A percentile compares a stretch with the other conserved stretches of the same genome.
Conservation (phyloP, 2,329 filamentous ascomycete genomes). For the Colletotrichum gloeosporioides region DNA sequence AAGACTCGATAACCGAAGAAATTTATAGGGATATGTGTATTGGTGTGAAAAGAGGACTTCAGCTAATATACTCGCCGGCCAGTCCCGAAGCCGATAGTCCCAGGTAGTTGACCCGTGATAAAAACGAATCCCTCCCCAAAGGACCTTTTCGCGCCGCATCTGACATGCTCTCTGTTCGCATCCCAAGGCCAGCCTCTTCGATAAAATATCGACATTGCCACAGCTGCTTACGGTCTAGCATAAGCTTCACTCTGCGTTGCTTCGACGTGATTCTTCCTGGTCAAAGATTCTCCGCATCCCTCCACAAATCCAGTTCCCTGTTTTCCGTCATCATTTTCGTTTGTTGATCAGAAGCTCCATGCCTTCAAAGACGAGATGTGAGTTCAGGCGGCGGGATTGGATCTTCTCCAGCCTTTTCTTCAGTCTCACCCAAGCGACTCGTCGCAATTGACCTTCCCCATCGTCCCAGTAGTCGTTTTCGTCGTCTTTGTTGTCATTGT, state of each 20-base stretch:
- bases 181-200: neutral
- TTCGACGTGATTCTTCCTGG: neutral
- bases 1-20: neutral
- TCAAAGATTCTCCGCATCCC: neutral
- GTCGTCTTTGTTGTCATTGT: too few relatives aligned
- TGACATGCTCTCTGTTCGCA: neutral
- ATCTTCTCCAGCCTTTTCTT: neutral
- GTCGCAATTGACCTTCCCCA: neutral
- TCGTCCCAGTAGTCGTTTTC: neutral
- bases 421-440: neutral
- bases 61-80: neutral
- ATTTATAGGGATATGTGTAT: neutral
- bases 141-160: neutral
- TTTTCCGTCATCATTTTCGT: accelerated
- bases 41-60: neutral
- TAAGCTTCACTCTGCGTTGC: neutral
- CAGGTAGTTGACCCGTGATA: neutral
- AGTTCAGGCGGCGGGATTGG: accelerated
- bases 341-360: neutral
- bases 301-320: neutral
- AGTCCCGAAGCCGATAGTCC: neutral
- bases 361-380: neutral
- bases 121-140: neutral
- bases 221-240: neutral
- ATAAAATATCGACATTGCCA: neutral